These are phyloP conservation scores for Wilcoxina mikolae DNA, from an alignment of 495 filamentous ascomycete species.

Conservation along the genomic window DNA sequence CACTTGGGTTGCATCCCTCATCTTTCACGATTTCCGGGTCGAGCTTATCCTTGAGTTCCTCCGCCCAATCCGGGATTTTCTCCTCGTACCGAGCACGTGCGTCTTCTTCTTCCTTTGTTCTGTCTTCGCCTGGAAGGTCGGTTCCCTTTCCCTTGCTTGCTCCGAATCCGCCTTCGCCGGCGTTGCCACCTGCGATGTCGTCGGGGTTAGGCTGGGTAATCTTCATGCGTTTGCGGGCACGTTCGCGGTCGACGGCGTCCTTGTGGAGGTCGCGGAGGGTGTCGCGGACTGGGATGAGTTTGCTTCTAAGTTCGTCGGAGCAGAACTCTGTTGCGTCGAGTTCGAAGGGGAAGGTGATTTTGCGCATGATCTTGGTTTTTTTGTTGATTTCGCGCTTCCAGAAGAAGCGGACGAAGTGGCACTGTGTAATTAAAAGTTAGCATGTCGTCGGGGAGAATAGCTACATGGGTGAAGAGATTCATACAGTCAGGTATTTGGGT, in stretches of 20 bases:
- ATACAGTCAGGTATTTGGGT: conserved; percentile 83
- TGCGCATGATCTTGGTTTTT: conserved; percentile 99
- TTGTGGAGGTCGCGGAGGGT: conserved; percentile 91
- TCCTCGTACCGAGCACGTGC: conserved; percentile 37
- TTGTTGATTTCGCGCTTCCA: conserved; percentile 90
- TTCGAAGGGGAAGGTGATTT: conserved; percentile 88
- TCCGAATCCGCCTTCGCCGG: conserved; percentile 22
- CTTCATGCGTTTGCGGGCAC: conserved; percentile 77
- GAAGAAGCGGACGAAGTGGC: conserved; percentile 91
- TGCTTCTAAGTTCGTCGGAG: conserved; percentile 68
- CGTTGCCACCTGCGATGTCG: conserved; percentile 27
- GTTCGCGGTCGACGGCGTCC: conserved; percentile 79
- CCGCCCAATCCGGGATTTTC: conserved; percentile 37
- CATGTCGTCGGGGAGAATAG: no score
- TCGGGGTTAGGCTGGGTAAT: conserved; percentile 33
- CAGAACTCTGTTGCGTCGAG: conserved; percentile 91
- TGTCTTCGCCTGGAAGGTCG: conserved; percentile 35
- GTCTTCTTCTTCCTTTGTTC: conserved; percentile 39
- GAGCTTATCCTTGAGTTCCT: conserved; percentile 32
- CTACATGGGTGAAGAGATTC: no score
- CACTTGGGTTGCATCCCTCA: conserved; percentile 73
- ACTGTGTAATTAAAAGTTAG: no score
- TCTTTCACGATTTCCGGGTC: conserved; percentile 56
- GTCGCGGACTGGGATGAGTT: conserved; percentile 78
- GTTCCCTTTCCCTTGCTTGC: conserved; percentile 28